phyloP scores from a whole-genome alignment of 441 rosid species.

The Syzygium syzygioides region DNA sequence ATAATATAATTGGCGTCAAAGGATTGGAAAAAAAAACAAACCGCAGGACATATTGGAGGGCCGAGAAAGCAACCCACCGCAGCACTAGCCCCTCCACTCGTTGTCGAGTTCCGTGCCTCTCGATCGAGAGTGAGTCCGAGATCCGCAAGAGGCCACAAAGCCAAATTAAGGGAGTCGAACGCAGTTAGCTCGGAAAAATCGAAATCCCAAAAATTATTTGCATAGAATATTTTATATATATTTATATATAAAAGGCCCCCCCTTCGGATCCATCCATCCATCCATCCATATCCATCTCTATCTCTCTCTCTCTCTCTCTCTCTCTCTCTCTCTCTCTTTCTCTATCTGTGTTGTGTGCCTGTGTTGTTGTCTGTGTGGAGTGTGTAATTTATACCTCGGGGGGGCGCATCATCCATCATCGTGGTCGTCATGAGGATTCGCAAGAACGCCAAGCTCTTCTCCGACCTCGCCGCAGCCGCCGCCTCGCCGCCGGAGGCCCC shows the following conservation, averaged over 20 bases:
- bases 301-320: neutral
- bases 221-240: neutral
- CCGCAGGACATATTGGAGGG: slow-evolving; percentile 39
- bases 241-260: neutral
- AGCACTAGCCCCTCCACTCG: neutral
- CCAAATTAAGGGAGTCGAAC: slow-evolving; percentile 5
- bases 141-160: slow-evolving; percentile 37
- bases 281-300: neutral
- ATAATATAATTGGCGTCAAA: neutral
- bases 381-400: neutral
- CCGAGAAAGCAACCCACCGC: slow-evolving; percentile 44
- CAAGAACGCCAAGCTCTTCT: slow-evolving; percentile 63
- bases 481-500: slow-evolving; percentile 26
- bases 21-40: neutral
- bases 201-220: neutral
- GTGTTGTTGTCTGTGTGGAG: no score
- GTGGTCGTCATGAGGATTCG: slow-evolving; percentile 74
- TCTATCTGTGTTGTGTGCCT: neutral
- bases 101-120: slow-evolving; percentile 56
- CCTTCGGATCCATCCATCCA: neutral
- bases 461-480: slow-evolving; percentile 34
- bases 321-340: neutral
- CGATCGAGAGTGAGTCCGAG: slow-evolving; percentile 10
- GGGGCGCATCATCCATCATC: slow-evolving; percentile 14
- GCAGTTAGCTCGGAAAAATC: neutral